phyloP scores from a whole-genome alignment of 2,329 filamentous ascomycete genomes.

The Lasiodiplodia theobromae region DNA sequence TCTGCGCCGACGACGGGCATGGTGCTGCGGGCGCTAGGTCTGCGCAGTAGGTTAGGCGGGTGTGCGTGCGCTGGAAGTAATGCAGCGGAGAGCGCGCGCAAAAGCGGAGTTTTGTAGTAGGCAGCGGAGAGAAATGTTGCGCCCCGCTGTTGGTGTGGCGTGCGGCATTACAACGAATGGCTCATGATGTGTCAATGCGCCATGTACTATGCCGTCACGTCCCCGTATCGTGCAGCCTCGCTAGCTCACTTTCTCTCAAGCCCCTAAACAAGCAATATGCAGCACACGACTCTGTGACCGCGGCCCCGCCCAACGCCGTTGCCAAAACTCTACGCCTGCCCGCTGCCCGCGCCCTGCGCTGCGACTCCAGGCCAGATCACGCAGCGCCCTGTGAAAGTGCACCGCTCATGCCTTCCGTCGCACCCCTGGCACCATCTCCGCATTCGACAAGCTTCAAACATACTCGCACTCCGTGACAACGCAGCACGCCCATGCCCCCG shows the following conservation, averaged over 20 bases:
- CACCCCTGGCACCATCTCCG: conserved; percentile 23
- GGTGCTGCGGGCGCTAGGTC: conserved; percentile 40
- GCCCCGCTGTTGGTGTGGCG: conserved; percentile 18
- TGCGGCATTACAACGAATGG: conserved; percentile 1
- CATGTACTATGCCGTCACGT: conserved; percentile 18
- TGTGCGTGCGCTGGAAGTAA: not conserved
- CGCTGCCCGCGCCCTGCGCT: not conserved
- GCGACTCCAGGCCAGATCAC: conserved; percentile 3
- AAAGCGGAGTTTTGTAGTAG: not conserved
- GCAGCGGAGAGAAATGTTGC: not conserved
- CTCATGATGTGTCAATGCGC: conserved; percentile 11
- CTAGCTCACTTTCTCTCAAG: conserved; percentile 8
- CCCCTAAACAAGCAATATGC: conserved; percentile 14
- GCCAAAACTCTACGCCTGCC: not conserved
- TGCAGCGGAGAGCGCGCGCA: conserved; percentile 9
- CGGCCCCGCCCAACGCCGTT: conserved; percentile 5
- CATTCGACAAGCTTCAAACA: conserved; percentile 16
- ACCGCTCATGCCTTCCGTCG: conserved; percentile 24
- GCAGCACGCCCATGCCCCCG: conserved; percentile 19
- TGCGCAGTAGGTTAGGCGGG: not conserved
- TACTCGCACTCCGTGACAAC: conserved; percentile 22
- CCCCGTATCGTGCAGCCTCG: not conserved
- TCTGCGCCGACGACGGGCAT: conserved; percentile 95
- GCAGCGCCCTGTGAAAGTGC: not conserved
- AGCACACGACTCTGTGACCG: not conserved